These are phyloP conservation scores for Lachancea nothofagi DNA, from an alignment of 805 yeast species.

Conservation along the genomic window DNA sequence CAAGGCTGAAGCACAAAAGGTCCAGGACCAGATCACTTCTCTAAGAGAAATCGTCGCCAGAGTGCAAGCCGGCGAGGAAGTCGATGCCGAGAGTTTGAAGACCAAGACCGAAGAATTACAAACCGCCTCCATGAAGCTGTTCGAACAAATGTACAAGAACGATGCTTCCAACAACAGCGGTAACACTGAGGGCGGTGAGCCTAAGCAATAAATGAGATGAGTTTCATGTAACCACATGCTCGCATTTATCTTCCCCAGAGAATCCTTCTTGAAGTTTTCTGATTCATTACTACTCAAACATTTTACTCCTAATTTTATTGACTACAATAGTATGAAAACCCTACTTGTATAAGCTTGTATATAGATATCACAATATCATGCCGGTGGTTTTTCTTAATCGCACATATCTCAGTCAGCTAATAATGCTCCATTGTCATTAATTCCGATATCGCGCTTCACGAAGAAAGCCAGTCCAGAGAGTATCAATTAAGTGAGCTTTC, in stretches of 20 bases:
- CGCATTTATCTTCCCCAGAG: background rate
- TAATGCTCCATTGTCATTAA: too few relatives aligned
- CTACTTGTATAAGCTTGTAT: conserved; percentile 13
- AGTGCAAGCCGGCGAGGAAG: conserved; percentile 56
- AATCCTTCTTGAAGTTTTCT: background rate
- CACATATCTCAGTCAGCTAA: too few relatives aligned
- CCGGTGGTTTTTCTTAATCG: conserved; percentile 3
- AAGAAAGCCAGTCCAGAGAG: too few relatives aligned
- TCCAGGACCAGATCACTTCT: conserved; percentile 47
- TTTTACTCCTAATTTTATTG: conserved; percentile 1
- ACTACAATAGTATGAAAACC: conserved; percentile 4
- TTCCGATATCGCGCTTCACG: background rate
- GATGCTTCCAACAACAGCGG: conserved; percentile 18
- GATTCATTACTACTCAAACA: background rate
- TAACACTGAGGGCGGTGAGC: conserved; percentile 18
- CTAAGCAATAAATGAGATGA: conserved; percentile 16
- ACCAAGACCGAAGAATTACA: conserved; percentile 71
- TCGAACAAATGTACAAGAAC: conserved; percentile 52
- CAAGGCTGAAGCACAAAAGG: conserved; percentile 42
- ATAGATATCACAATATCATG: conserved; percentile 11
- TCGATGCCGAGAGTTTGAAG: conserved; percentile 55
- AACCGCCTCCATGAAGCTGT: conserved; percentile 66
- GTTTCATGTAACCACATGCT: background rate
- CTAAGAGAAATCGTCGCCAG: conserved; percentile 62
- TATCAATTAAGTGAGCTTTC: too few relatives aligned